Evolutionary conservation across 2,329 filamentous ascomycete genomes (phyloP), one percentile per base, ranked within the genome.

Genomic region (Penicillium thymicola): DNA sequence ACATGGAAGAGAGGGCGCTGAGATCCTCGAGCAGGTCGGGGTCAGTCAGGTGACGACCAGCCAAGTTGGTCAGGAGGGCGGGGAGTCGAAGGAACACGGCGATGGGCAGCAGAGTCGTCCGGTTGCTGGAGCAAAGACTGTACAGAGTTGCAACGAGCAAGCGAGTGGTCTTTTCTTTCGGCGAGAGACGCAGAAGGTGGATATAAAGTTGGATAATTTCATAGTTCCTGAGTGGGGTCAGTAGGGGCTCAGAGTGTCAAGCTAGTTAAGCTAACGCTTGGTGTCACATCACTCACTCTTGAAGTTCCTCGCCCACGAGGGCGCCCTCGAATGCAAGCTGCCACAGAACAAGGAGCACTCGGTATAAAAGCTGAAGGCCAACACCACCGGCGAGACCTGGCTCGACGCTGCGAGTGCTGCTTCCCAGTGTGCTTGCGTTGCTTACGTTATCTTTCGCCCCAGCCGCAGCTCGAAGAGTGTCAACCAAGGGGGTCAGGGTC

Each of bases 131-230:
- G 37, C 97, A 85, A 43, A 99, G 86, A 76, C 96, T 97, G 72
- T 89, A 84, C 40, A 99, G 83, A 8, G 93, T 97, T 10, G 92
- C 92, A 43, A 97, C 82, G 44, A 97, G 85, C 52, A 99, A 83
- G 30, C 94, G 87, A 0, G 93, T 97, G 1, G 93, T 97, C 81
- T 99, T 99, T 74, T 97, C 94, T 75, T 99, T 99, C 43, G 93
- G 92, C 2, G 94, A 97, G 41, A 96, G 81, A 53, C 92, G 89
- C 54, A 99, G 82, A 37, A 99, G 86, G 64, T 95, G 89, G n/a
- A 90, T 92, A 74, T 96, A 97, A 43, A 97, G 84, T 45, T 92
- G 83, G 61, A 97, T 83, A 64, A 97, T 88, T 69, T 97, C 92
- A 76, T 96, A 91, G 75, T 97, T 92, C 65, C 92, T 96, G 63